Base-by-base conservation (phyloP, 306 rosid genomes). In the Prunus salicina region DNA sequence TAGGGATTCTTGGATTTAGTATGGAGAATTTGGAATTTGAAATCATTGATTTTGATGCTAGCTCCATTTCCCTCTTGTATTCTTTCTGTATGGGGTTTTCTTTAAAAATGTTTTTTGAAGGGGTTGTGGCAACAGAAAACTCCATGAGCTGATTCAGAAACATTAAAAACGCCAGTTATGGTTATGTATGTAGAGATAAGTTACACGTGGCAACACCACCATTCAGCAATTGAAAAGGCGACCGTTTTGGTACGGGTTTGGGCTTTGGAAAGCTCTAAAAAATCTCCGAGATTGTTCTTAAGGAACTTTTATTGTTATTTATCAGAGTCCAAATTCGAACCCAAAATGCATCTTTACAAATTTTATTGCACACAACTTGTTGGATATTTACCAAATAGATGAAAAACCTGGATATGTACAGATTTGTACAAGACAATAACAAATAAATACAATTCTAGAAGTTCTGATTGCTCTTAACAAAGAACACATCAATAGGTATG, bases 401-500 rank as follows among this genome's bases (percentile, higher is more conserved):
- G 32, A 60, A 27, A 66, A 16, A 58, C 16, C 56, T 12, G 38
- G 24, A 32, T 69, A 78, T 43, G 65, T 79, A 84, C 24, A 78
- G 51, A 56, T 57, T 73, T 61, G 32, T 55, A 73, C 72, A 80
- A 61, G 69, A 38, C 30, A 15, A 24, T 43, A 9, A 46, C 25
- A 81, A 51, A 9, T 32, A 72, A 43, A 28, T 19, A 25, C 2
- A 27, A 66, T 27, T 30, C 73, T 51, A 78, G 18, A 83, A 73
- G 74, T 76, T 88, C 73, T 78, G 83, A 79, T 70, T 80, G 72
- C 82, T 90, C 84, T 81, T 92, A 56, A 67, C 84, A 78, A 95
- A 95, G 83, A 92, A 95, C 30, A 51, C 56, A 80, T 95, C 98
- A 64, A 95, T 92, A 65, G 97, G 93, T 30, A 69, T 75, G 71